Percentiles rank a stretch among this genome's conserved stretches.
phyloP scores from a whole-genome alignment of 2,329 filamentous ascomycete species.

The Thelonectria rubi region DNA sequence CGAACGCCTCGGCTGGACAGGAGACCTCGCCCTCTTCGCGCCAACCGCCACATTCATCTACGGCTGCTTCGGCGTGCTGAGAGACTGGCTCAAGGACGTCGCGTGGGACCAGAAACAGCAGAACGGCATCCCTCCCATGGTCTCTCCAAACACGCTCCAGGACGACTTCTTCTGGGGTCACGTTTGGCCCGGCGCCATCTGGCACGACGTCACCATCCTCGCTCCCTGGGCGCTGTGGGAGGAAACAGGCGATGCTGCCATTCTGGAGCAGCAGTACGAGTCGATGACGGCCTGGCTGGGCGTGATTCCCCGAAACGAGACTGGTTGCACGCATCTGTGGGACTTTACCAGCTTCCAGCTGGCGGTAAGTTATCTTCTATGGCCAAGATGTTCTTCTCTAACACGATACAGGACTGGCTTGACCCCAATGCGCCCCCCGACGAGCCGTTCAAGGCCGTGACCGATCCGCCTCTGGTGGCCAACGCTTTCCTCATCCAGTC shows the following conservation, averaged over 20 bases:
- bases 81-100: conserved; percentile 41
- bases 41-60: conserved; percentile 64
- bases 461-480: conserved; percentile 53
- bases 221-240: conserved; percentile 54
- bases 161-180: conserved; percentile 24
- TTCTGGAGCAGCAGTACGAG: conserved; percentile 51
- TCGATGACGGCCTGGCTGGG: conserved; percentile 54
- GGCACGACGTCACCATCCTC: conserved; percentile 55
- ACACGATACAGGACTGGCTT: conserved; percentile 56
- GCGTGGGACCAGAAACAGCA: conserved; percentile 32
- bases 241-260: conserved; percentile 48
- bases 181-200: conserved; percentile 47
- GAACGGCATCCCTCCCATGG: conserved; percentile 35
- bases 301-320: conserved; percentile 43
- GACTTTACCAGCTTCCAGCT: conserved; percentile 33
- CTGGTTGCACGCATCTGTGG: conserved; percentile 53
- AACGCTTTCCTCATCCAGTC: conserved; percentile 58
- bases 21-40: conserved; percentile 60
- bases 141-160: conserved; percentile 27
- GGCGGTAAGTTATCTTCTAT: conserved; percentile 26
- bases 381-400: neutral
- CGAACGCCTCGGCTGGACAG: conserved; percentile 63
- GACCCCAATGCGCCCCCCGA: conserved; percentile 56
- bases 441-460: conserved; percentile 50
- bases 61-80: conserved; percentile 58